Evolutionary conservation across 805 yeast species (phyloP).

Genomic region (Tetrapisispora phaffii): DNA sequence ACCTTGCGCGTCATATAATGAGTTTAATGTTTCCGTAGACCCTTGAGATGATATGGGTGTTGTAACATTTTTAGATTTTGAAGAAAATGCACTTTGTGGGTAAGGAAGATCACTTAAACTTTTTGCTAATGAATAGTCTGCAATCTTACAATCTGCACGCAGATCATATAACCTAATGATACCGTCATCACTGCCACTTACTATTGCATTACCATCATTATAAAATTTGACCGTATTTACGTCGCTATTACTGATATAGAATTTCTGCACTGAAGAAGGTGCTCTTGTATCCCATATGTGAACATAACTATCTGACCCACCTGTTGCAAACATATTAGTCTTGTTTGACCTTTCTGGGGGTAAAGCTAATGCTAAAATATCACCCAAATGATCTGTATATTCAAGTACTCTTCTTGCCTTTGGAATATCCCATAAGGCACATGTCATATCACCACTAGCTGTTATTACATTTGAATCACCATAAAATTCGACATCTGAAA

Average conservation of each 20-base stretch:
- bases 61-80: conserved; percentile 14
- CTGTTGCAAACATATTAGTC: conserved; percentile 40
- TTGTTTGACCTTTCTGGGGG: conserved; percentile 17
- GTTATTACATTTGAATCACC: conserved; percentile 49
- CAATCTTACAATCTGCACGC: conserved; percentile 63
- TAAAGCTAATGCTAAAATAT: conserved; percentile 44
- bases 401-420: conserved; percentile 45
- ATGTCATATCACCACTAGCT: conserved; percentile 74
- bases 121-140: conserved; percentile 34
- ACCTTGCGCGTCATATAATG: conserved; percentile 49
- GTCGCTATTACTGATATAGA: conserved; percentile 53
- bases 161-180: conserved; percentile 59
- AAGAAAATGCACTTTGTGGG: conserved; percentile 9
- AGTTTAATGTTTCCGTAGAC: conserved; percentile 10
- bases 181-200: conserved; percentile 75
- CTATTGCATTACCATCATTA: conserved; percentile 62
- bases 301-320: conserved; percentile 60
- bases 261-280: conserved; percentile 39
- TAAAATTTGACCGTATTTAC: conserved; percentile 52
- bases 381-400: conserved; percentile 62
- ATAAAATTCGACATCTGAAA: conserved; percentile 65
- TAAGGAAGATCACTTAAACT: conserved; percentile 10
- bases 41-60: conserved; percentile 15
- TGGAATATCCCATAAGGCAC: conserved; percentile 69
- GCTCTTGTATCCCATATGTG: conserved; percentile 57